A percentile compares a stretch with the other conserved stretches of the same genome.
phyloP scores from a whole-genome alignment of 1,284 basidiomycete species.

The Naganishia sp. region DNA sequence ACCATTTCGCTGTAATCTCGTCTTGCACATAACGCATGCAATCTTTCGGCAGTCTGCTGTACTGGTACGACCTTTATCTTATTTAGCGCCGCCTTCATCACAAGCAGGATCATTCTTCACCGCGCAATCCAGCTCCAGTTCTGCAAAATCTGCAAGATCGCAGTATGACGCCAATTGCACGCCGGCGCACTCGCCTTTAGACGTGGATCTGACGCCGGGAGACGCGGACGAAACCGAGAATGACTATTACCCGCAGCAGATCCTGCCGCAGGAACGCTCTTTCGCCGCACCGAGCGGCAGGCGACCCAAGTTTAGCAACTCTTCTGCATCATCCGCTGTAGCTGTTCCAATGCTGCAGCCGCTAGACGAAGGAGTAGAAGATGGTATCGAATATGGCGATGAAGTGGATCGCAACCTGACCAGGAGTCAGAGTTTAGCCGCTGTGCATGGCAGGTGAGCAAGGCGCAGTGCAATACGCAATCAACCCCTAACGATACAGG shows the following conservation, averaged over 20 bases:
- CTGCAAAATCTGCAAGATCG: slow-evolving; percentile 5
- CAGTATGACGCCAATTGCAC: background rate
- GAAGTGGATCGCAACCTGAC: background rate
- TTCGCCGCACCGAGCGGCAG: background rate
- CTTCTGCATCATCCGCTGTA: background rate
- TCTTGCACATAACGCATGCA: no score
- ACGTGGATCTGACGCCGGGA: background rate
- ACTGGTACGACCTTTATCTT: slow-evolving; percentile 15
- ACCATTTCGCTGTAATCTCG: background rate
- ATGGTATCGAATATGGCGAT: background rate
- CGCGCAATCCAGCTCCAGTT: slow-evolving; percentile 5
- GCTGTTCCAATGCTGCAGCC: slow-evolving; percentile 5
- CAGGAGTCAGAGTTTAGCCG: slow-evolving; percentile 1
- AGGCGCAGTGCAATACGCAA: background rate
- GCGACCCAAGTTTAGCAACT: slow-evolving; percentile 13
- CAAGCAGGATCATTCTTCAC: slow-evolving; percentile 23
- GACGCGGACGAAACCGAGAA: no score
- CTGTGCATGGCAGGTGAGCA: slow-evolving; percentile 16
- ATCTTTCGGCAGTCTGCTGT: background rate
- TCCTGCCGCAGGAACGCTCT: background rate
- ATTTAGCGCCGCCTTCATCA: slow-evolving; percentile 11
- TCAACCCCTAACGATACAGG: background rate
- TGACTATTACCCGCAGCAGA: no score
- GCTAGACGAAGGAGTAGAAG: slow-evolving; percentile 4
- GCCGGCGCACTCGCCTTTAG: slow-evolving; percentile 10